These are phyloP conservation scores for Holtermanniella nyarrowii DNA, from an alignment of 768 basidiomycete genomes.

Conservation along the genomic window DNA sequence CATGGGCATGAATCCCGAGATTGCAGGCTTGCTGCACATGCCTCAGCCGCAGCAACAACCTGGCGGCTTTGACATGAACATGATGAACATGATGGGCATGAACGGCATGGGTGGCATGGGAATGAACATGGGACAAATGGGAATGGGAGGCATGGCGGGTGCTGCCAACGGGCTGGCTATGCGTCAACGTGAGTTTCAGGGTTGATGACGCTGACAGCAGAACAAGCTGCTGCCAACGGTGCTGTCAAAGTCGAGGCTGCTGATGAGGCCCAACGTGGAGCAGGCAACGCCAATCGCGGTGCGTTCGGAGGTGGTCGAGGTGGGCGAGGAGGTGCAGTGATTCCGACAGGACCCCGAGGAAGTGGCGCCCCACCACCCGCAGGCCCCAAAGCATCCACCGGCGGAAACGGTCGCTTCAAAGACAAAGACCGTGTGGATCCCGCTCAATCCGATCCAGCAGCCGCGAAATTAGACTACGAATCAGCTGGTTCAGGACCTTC, in stretches of 20 bases:
- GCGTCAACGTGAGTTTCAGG: conserved; percentile 56
- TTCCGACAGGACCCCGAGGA: conserved; percentile 1
- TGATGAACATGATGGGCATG: conserved; percentile 7
- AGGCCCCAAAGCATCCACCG: conserved; percentile 35
- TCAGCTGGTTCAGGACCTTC: neutral
- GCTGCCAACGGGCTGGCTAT: conserved; percentile 52
- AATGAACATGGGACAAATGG: conserved; percentile 52
- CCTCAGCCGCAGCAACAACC: conserved; percentile 3
- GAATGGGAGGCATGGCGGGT: conserved; percentile 21
- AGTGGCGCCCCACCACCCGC: conserved; percentile 8
- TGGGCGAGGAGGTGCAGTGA: conserved; percentile 49
- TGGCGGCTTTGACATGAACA: neutral
- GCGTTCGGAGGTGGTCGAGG: conserved; percentile 45
- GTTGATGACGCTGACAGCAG: conserved; percentile 33
- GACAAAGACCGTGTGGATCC: conserved; percentile 32
- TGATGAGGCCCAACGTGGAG: conserved; percentile 18
- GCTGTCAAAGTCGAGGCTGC: conserved; percentile 52
- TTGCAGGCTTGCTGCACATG: conserved; percentile 10
- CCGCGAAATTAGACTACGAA: conserved; percentile 22
- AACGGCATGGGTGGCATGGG: conserved; percentile 58
- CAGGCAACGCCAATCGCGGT: conserved; percentile 47
- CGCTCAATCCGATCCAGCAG: conserved; percentile 6
- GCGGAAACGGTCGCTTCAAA: conserved; percentile 33
- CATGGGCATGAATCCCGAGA: neutral
- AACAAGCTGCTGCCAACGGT: conserved; percentile 73